Base-by-base conservation (phyloP, 768 basidiomycete species). In the Strobilomyces echinocephalus region DNA sequence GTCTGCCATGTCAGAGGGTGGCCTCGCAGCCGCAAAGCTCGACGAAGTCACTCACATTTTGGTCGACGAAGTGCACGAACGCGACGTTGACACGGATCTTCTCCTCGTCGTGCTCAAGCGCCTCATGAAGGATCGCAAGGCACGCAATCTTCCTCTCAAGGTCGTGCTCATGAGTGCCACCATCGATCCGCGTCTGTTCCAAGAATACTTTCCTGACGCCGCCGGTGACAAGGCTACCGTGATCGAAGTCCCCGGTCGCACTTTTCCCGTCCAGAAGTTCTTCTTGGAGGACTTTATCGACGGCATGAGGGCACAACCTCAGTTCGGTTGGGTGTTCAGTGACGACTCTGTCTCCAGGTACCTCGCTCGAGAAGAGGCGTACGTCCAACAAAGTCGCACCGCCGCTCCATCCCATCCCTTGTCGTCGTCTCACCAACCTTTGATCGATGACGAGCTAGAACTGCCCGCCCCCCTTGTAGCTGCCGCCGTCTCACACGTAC, bases 51-150 rank as follows among this genome's bases (percentile, higher is more conserved):
- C 92, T 9, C 95, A 97, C 67, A 82, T 98, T 53, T 71, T 97
- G 42, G 91, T 97, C 26, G 95, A 98, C 67, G 94, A 98, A 72
- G 94, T 93, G 4, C 95, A 98, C 68, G 95, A 97, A 71, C 86
- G 95, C 28, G 92, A 95, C 60, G 82, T 95, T 54, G 93, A 97
- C 64, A 95, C 91, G 0, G 95, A 97, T 69, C 73, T 97, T 21
- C 72, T 93, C 40, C 79, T 98, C 16, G 90, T 93, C 53, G 91
- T 94, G 6, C 78, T 98, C 50, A 94, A 95, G 69, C 82, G 90
- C 21, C 70, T 95, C 21, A 70, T 95, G 63, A 80, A 78, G 7
- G 85, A 91, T 53, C 82, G 93, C 60, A 85, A 80, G 65, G 74
- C 80, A 7, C 79, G 80, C 57, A 78, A 80, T 11, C 80, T 84